Conservation (phyloP, 306 rosid species). For the Pterocarpus macrocarpus region DNA sequence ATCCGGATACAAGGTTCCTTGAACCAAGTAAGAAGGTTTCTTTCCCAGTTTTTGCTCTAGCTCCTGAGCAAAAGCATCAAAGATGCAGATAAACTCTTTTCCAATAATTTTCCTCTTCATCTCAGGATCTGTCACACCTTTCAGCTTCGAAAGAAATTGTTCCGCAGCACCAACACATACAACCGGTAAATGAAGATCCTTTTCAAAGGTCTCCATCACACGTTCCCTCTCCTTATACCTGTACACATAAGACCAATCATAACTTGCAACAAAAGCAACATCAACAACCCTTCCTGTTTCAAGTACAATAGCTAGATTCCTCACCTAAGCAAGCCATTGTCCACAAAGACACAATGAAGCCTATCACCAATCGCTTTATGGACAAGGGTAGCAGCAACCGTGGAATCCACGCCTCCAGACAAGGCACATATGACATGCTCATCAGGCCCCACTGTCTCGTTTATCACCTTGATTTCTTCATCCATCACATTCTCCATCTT, state of each 20-base stretch:
- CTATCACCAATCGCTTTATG: conserved; percentile 93
- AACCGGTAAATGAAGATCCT: conserved; percentile 88
- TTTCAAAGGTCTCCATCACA: conserved; percentile 88
- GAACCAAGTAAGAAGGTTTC: conserved; percentile 79
- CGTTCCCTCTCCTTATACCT: conserved; percentile 94
- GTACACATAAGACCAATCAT: conserved; percentile 23
- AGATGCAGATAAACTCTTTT: conserved; percentile 82
- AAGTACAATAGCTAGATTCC: conserved; percentile 15
- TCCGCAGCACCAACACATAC: conserved; percentile 80
- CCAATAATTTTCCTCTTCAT: conserved; percentile 92
- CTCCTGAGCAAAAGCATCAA: conserved; percentile 81
- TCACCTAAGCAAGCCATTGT: conserved; percentile 93
- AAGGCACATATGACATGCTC: conserved; percentile 90
- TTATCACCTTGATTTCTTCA: conserved; percentile 82
- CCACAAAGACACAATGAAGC: conserved; percentile 96
- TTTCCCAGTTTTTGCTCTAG: conserved; percentile 72
- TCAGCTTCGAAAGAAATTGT: conserved; percentile 76
- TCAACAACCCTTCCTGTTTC: background rate
- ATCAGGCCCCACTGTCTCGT: conserved; percentile 62
- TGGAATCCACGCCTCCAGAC: conserved; percentile 98
- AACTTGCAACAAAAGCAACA: background rate
- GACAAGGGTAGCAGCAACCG: conserved; percentile 95
- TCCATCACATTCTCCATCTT: conserved; percentile 89
- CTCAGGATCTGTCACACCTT: conserved; percentile 95
- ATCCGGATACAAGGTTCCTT: conserved; percentile 93